phyloP scores from a whole-genome alignment of 176 grass and related monocot species.

The Poa annua region DNA sequence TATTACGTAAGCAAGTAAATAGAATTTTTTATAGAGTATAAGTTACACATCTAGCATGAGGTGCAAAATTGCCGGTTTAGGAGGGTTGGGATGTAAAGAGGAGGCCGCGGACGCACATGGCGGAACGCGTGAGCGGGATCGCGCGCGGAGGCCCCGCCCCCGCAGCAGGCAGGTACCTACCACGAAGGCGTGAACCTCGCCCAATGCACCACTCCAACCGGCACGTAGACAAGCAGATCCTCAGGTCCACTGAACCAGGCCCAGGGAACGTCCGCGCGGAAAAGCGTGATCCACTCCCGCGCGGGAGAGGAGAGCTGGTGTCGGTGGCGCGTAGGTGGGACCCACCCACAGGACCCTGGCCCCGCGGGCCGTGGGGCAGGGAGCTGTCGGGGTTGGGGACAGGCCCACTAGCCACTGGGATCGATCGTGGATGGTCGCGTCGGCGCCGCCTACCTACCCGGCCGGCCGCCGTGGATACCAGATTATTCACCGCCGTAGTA shows the following conservation, averaged over 20 bases:
- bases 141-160: background rate
- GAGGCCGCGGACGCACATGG: background rate
- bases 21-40: no score
- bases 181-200: background rate
- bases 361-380: background rate
- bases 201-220: background rate
- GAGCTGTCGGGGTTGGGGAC: conserved; percentile 34
- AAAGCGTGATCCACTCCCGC: conserved; percentile 16
- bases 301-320: background rate
- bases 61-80: background rate
- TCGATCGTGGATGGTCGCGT: background rate
- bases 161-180: no score
- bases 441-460: conserved; percentile 1
- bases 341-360: background rate
- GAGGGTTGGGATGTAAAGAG: background rate
- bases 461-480: background rate
- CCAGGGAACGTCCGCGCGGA: conserved; percentile 1
- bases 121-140: background rate
- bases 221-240: background rate
- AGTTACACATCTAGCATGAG: background rate
- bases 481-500: no score
- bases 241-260: background rate
- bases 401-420: background rate
- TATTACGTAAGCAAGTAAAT: no score
- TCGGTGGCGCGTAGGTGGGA: background rate